phyloP scores from a whole-genome alignment of 768 basidiomycete genomes.

The Punctularia strigosozonata region DNA sequence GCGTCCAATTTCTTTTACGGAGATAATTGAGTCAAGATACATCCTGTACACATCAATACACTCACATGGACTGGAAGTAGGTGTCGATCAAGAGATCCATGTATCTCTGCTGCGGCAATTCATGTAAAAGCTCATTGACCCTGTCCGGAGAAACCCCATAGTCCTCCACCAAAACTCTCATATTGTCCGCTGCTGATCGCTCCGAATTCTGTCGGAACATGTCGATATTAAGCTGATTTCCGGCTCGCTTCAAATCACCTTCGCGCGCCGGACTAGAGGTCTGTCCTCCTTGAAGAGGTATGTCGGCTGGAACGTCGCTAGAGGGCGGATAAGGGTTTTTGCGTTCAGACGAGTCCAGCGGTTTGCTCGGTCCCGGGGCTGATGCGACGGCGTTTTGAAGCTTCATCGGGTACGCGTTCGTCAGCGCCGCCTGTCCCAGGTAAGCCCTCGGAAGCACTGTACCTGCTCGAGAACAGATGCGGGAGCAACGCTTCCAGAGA shows the following conservation, averaged over 20 bases:
- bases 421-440: too few species aligned
- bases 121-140: slow-evolving; percentile 79
- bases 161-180: slow-evolving; percentile 80
- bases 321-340: too few species aligned
- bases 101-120: slow-evolving; percentile 68
- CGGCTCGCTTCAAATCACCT: too few species aligned
- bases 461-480: slow-evolving; percentile 75
- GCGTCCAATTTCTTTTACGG: slow-evolving; percentile 70
- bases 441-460: slow-evolving; percentile 9
- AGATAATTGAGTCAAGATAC: slow-evolving; percentile 3
- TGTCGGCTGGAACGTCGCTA: too few species aligned
- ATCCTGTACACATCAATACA: slow-evolving; percentile 8
- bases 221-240: too few species aligned
- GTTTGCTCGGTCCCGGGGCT: too few species aligned
- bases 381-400: too few species aligned
- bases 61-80: slow-evolving; percentile 67
- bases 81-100: slow-evolving; percentile 75
- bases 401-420: too few species aligned
- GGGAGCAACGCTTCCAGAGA: slow-evolving; percentile 73
- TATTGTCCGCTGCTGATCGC: slow-evolving; percentile 61
- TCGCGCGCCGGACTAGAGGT: too few species aligned
- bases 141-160: slow-evolving; percentile 89
- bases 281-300: too few species aligned
- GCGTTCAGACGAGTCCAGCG: too few species aligned
- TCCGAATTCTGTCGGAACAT: slow-evolving; percentile 30